Percentiles rank a stretch among this genome's conserved stretches.
Conservation (phyloP, 2,329 filamentous ascomycete species). For the Colletotrichum ledebouriae region DNA sequence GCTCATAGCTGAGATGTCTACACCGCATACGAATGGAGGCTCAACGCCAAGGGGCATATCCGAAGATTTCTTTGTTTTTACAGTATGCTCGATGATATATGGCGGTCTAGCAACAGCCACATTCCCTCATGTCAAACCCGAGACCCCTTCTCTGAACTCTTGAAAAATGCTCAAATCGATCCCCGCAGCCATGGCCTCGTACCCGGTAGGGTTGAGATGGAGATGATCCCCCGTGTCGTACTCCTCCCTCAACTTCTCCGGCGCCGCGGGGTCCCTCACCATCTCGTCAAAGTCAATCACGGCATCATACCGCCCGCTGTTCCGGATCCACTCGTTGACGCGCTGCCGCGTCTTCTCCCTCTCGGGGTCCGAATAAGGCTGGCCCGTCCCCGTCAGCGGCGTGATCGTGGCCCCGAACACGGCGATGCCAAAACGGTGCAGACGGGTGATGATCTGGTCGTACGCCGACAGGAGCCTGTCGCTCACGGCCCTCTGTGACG, state of each 20-base stretch:
- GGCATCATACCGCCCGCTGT: constrained; percentile 67
- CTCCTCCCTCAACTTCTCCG: constrained; percentile 54
- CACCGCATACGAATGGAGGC: too few relatives aligned
- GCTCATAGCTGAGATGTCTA: too few relatives aligned
- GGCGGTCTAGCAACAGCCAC: accelerated
- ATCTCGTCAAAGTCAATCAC: constrained; percentile 73
- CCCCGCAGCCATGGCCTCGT: constrained; percentile 65
- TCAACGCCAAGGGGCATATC: too few relatives aligned
- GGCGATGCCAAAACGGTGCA: constrained; percentile 65
- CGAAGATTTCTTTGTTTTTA: background rate
- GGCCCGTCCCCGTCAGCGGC: constrained; percentile 59
- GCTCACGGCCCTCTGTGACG: constrained; percentile 60
- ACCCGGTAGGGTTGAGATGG: constrained; percentile 69
- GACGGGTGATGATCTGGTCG: constrained; percentile 65
- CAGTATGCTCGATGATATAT: background rate
- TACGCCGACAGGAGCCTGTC: constrained; percentile 66
- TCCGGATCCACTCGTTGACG: constrained; percentile 71
- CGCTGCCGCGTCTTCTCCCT: constrained; percentile 67
- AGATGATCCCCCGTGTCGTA: constrained; percentile 72
- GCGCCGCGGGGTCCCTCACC: constrained; percentile 62
- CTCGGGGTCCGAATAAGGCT: constrained; percentile 63
- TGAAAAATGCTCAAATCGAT: constrained; percentile 67
- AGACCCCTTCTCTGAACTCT: constrained; percentile 45
- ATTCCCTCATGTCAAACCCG: constrained; percentile 8
- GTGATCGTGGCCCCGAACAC: constrained; percentile 70